phyloP scores from a whole-genome alignment of 495 filamentous ascomycete genomes.

The Lasiosphaeria hispida region DNA sequence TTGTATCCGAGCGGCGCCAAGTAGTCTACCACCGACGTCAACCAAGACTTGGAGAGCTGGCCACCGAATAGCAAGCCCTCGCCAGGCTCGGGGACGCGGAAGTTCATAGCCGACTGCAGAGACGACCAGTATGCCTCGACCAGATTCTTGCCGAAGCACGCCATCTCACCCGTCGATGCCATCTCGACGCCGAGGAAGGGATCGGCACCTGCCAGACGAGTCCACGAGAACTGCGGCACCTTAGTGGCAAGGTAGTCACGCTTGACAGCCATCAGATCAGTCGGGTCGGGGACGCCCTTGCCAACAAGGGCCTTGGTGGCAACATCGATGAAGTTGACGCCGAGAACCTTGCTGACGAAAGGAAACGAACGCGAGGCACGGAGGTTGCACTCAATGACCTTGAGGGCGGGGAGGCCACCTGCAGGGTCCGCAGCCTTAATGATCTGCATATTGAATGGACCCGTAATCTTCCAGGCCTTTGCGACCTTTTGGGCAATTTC shows the following conservation, averaged over 20 bases:
- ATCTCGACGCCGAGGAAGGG: constrained; percentile 98
- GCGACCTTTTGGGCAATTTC: constrained; percentile 94
- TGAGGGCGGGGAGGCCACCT: constrained; percentile 70
- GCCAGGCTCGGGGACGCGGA: constrained; percentile 88
- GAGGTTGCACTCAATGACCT: constrained; percentile 96
- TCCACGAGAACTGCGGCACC: constrained; percentile 98
- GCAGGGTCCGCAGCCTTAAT: constrained; percentile 82
- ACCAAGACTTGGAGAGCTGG: constrained; percentile 60
- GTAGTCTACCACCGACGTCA: constrained; percentile 77
- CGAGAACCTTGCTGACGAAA: constrained; percentile 94
- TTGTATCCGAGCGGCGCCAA: constrained; percentile 88
- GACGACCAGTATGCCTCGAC: constrained; percentile 97
- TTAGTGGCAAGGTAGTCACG: constrained; percentile 94
- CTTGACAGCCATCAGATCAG: constrained; percentile 83
- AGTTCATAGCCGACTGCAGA: constrained; percentile 98
- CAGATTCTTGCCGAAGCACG: constrained; percentile 94
- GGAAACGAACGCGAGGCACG: constrained; percentile 97
- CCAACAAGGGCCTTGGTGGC: constrained; percentile 91
- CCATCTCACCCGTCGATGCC: constrained; percentile 95
- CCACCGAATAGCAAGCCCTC: constrained; percentile 94
- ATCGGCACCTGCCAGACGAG: constrained; percentile 94
- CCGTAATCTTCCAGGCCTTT: constrained; percentile 94
- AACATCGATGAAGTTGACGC: constrained; percentile 95
- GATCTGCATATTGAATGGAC: constrained; percentile 99
- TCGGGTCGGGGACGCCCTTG: constrained; percentile 79